Conservation (phyloP, 169 alveolate species). For the Plasmodium falciparum region DNA sequence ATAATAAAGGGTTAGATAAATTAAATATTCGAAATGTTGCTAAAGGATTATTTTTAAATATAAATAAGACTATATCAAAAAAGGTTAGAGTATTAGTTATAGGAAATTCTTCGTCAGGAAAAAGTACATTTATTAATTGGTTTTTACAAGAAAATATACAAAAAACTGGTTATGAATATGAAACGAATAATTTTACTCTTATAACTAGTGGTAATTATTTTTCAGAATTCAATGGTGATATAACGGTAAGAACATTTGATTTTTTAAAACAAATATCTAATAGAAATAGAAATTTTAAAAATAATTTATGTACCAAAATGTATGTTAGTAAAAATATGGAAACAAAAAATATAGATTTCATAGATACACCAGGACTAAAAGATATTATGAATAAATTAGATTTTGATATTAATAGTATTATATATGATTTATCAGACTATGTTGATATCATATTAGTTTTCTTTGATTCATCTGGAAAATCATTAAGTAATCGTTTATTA, state of each 20-base stretch:
- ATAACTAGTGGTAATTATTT: constrained; percentile 81
- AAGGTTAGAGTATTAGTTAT: constrained; percentile 82
- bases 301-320: constrained; percentile 80
- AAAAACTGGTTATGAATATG: constrained; percentile 86
- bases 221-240: constrained; percentile 80
- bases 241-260: constrained; percentile 82
- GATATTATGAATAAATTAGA: constrained; percentile 84
- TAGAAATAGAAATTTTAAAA: constrained; percentile 76
- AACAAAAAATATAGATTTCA: constrained; percentile 78
- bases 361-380: constrained; percentile 89
- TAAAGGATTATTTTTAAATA: constrained; percentile 1
- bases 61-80: constrained; percentile 10
- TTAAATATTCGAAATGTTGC: constrained; percentile 27
- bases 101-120: constrained; percentile 89
- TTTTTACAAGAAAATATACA: constrained; percentile 83
- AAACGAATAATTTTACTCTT: constrained; percentile 84
- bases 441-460: constrained; percentile 85
- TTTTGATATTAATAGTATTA: constrained; percentile 81
- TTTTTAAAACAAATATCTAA: constrained; percentile 78
- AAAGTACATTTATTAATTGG: constrained; percentile 88
- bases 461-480: constrained; percentile 86
- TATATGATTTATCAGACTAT: constrained; percentile 79
- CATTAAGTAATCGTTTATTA: constrained; percentile 83
- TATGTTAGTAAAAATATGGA: constrained; percentile 49
- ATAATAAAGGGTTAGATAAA: constrained; percentile 52